Base-by-base conservation (phyloP, 2,329 filamentous ascomycete species). In the Piedraia hortae region DNA sequence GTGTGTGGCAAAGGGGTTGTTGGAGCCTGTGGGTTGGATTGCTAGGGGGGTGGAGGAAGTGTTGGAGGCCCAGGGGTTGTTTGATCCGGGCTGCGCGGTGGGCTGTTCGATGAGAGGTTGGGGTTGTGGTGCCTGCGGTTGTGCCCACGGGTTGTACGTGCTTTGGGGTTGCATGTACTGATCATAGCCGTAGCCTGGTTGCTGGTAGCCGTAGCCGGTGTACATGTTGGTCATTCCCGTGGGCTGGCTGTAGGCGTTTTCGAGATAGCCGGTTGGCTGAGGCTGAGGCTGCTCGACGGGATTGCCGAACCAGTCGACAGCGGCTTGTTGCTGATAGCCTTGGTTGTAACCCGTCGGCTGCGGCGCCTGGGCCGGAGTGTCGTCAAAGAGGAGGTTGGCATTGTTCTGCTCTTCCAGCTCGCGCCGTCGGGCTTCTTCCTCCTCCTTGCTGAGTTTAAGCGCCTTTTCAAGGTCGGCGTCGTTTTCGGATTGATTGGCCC, bases 301-400 rank as follows among this genome's bases (percentile, higher is more conserved):
- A 45, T 97, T 97, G 27, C 82, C 85, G 36, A 88, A 85, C 64
- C 88, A 93, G 47, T 97, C 85, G 10, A 97, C 85, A 7, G 77
- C 75, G 26, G 72, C 72, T 42, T 90, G 82, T 48, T 97, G 85
- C 51, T 93, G 80, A 40, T 97, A 97, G 20, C 82, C 82, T 49
- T 90, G 80, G 46, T 91, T 93, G 52, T 77, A 78, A 16, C 78
- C 82, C 8, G 80, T 93, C 18, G 62, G 64, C 35, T 77, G 70
- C 24, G 62, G 50, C 3, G 54, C 44, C 37, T 68, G 62, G 12
- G 62, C 61, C 4, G 57, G 56, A 12, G 58, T 54, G 34, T 89
- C 74, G 35, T 89, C 80, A 37, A 97, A 93, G n/a, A 97, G 57
- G 10, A 77, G 66, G 21, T 70, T 58, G 10, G 74, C 68, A 19